Base-by-base conservation (phyloP, 2,329 filamentous ascomycete genomes). In the Didymella lethalis region DNA sequence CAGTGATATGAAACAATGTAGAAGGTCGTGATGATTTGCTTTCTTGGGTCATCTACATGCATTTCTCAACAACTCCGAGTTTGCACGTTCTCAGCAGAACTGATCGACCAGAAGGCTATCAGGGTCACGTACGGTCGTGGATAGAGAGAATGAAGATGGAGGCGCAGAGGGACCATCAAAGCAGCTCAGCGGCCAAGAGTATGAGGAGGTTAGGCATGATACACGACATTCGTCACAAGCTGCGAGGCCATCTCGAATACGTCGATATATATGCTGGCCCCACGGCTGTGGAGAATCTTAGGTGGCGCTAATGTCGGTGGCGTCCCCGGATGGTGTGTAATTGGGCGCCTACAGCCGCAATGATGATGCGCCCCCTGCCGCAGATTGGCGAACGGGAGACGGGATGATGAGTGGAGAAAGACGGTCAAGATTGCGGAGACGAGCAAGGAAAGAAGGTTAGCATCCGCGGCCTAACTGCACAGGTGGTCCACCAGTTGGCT, bases 151-250 rank as follows among this genome's bases (percentile, higher is more conserved):
- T 23, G 23, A 23, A 23, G 23, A 23, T 2, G 23, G 23, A 2
- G 3, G 23, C 23, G 23, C 23, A 23, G 23, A 23, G 2, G 23
- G 23, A 23, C 23, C 23, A 23, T 23, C 23, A 23, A 23, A 23
- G 23, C 23, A 23, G 23, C 23, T 3, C 2, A 23, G 23, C 23
- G 23, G 23, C 23, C 2, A 23, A 23, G 23, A 23, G 16, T 36
- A 40, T 32, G 32, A 55, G 18, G n/a, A 51, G 49, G 54, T 43
- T 31, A 52, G 32, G 32, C 28, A 38, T 55, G 36, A 59, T 60
- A 64, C 57, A 62, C 41, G 26, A 43, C 28, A 45, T 56, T 67
- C 66, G 60, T 66, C 59, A 67, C 54, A 59, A n/a, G 53, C 51
- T 57, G 46, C 56, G 36, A 36, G 38, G 29, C 29, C 44, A 31